phyloP scores from a whole-genome alignment of 352 stramenopile species.

The Phytophthora pini region DNA sequence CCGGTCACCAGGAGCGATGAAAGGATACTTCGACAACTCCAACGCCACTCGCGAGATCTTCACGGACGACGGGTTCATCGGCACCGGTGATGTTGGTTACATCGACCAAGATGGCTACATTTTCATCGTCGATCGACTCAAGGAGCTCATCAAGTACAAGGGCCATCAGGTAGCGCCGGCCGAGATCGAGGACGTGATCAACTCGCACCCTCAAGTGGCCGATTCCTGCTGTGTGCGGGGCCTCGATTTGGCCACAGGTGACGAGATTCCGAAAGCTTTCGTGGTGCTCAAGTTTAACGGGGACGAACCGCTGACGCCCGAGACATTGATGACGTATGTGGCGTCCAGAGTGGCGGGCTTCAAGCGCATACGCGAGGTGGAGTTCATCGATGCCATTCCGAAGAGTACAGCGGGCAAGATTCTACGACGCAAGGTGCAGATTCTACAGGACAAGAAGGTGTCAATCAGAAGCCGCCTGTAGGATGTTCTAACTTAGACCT shows the following conservation, averaged over 20 bases:
- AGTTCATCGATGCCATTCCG: conserved; percentile 89
- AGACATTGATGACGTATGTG: conserved; percentile 68
- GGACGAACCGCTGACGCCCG: conserved; percentile 12
- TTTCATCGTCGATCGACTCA: conserved; percentile 92
- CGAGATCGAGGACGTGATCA: conserved; percentile 91
- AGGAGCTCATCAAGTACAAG: conserved; percentile 96
- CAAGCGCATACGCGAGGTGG: conserved; percentile 88
- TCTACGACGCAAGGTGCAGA: conserved; percentile 80
- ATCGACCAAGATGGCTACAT: conserved; percentile 93
- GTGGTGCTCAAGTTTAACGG: conserved; percentile 72
- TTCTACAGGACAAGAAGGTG: conserved; percentile 43
- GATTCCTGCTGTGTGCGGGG: conserved; percentile 79
- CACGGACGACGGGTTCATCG: conserved; percentile 78
- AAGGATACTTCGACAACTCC: conserved; percentile 87
- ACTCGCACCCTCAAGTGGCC: conserved; percentile 73
- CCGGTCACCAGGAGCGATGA: conserved; percentile 91
- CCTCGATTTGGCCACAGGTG: conserved; percentile 69
- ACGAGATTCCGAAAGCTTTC: conserved; percentile 91
- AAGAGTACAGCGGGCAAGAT: conserved; percentile 92
- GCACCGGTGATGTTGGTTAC: conserved; percentile 90
- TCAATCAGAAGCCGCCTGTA: conserved; percentile 19
- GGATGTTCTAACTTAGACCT: no score
- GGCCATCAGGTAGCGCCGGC: conserved; percentile 91
- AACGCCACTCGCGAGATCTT: conserved; percentile 81
- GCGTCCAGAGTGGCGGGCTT: conserved; percentile 79